These are phyloP conservation scores for Pythium rishiriense DNA, from an alignment of 352 stramenopile genomes.

Conservation along the genomic window DNA sequence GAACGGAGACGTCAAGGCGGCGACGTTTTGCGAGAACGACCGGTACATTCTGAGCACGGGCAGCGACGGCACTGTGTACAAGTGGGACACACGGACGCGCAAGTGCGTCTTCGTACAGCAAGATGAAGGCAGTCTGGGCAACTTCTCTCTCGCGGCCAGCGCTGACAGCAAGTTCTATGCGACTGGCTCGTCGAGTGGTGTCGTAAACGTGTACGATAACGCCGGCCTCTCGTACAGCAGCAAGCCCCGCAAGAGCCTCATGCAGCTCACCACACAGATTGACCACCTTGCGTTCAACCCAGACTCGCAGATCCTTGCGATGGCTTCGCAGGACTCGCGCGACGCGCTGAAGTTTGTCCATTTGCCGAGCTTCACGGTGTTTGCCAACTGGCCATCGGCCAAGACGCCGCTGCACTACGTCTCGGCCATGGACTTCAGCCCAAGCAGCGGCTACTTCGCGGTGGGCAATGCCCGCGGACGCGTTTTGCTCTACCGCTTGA, in stretches of 20 bases:
- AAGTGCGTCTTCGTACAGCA: constrained; percentile 78
- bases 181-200: constrained; percentile 95
- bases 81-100: constrained; percentile 92
- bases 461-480: constrained; percentile 96
- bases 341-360: constrained; percentile 96
- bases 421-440: constrained; percentile 95
- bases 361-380: constrained; percentile 93
- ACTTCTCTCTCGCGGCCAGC: constrained; percentile 75
- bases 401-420: constrained; percentile 97
- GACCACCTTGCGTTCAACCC: constrained; percentile 92
- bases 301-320: constrained; percentile 94
- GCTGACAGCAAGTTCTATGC: constrained; percentile 76
- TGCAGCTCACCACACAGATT: constrained; percentile 95
- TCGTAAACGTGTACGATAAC: constrained; percentile 97
- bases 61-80: constrained; percentile 96
- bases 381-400: constrained; percentile 97
- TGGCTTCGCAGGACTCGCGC: constrained; percentile 90
- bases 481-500: constrained; percentile 96
- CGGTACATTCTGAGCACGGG: constrained; percentile 93
- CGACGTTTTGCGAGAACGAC: constrained; percentile 92
- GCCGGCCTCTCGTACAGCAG: constrained; percentile 40
- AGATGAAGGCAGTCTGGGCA: constrained; percentile 88
- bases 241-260: constrained; percentile 93
- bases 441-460: constrained; percentile 92
- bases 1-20: constrained; percentile 91